These are phyloP conservation scores for Aciculoconidium aculeatum DNA, from an alignment of 805 yeast genomes.

Conservation along the genomic window DNA sequence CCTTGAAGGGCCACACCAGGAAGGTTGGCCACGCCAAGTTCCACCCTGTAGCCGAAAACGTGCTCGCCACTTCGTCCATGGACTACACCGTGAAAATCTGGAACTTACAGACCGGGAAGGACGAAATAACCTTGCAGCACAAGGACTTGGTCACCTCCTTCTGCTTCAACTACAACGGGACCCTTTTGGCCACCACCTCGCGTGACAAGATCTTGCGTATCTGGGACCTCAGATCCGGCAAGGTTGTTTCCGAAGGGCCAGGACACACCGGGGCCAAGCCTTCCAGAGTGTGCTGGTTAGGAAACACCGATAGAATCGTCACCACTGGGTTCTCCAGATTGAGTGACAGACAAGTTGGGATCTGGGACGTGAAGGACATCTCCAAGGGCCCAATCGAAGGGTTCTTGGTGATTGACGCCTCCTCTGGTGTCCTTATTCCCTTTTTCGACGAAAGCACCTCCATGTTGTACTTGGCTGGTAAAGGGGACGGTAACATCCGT, in stretches of 20 bases:
- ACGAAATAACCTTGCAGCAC: conserved; percentile 69
- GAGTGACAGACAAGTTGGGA: conserved; percentile 91
- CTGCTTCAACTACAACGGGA: conserved; percentile 86
- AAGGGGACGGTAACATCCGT: conserved; percentile 96
- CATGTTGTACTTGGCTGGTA: conserved; percentile 86
- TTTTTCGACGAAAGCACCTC: conserved; percentile 77
- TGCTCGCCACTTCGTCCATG: conserved; percentile 83
- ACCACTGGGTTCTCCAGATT: conserved; percentile 93
- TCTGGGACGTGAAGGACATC: conserved; percentile 81
- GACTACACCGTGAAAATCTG: conserved; percentile 91
- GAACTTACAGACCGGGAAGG: conserved; percentile 75
- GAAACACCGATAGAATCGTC: conserved; percentile 74
- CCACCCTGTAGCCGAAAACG: conserved; percentile 84
- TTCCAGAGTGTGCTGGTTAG: conserved; percentile 85
- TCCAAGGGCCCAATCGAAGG: conserved; percentile 86
- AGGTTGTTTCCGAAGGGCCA: conserved; percentile 72
- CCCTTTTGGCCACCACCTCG: conserved; percentile 78
- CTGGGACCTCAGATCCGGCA: conserved; percentile 82
- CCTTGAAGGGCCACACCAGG: conserved; percentile 79
- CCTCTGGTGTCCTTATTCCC: conserved; percentile 93
- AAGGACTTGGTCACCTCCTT: conserved; percentile 91
- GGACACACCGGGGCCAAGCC: conserved; percentile 94
- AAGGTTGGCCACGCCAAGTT: conserved; percentile 90
- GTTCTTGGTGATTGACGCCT: conserved; percentile 76
- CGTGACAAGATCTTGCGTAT: conserved; percentile 87